phyloP scores from a whole-genome alignment of 1,139 yeast genomes.

The Geotrichum siamense region DNA sequence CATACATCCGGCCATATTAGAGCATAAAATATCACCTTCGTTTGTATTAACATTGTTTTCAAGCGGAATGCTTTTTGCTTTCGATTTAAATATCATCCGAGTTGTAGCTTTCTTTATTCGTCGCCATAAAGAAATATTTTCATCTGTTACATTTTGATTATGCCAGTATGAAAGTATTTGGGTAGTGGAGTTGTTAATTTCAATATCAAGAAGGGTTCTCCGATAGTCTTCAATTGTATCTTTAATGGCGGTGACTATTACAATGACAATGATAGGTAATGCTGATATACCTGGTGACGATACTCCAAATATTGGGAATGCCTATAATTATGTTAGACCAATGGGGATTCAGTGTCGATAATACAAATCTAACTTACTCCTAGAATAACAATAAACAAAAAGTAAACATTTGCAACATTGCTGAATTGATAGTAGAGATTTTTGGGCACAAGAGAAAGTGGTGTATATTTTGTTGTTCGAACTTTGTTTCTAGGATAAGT shows the following conservation, averaged over 20 bases:
- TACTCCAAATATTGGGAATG: slow-evolving; percentile 84
- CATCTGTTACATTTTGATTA: slow-evolving; percentile 68
- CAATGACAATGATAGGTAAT: slow-evolving; percentile 91
- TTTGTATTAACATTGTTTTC: slow-evolving; percentile 4
- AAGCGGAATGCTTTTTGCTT: not conserved
- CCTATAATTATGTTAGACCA: slow-evolving; percentile 16
- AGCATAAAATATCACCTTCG: slow-evolving; percentile 12
- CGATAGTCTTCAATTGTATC: slow-evolving; percentile 94
- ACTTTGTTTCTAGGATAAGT: slow-evolving; percentile 80
- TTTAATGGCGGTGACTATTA: slow-evolving; percentile 76
- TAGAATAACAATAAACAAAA: slow-evolving; percentile 60
- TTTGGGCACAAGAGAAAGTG: slow-evolving; percentile 76
- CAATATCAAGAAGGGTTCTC: slow-evolving; percentile 70
- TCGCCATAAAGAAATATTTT: slow-evolving; percentile 59
- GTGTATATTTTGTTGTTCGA: slow-evolving; percentile 93
- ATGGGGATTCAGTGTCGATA: not conserved
- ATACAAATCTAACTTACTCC: slow-evolving; percentile 39
- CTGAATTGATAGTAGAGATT: slow-evolving; percentile 62
- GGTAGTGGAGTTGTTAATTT: slow-evolving; percentile 83
- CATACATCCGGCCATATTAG: slow-evolving; percentile 7
- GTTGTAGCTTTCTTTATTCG: slow-evolving; percentile 48
- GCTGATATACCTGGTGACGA: slow-evolving; percentile 83
- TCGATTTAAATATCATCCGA: slow-evolving; percentile 26
- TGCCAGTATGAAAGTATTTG: slow-evolving; percentile 64
- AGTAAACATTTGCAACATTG: slow-evolving; percentile 74